phyloP scores from a whole-genome alignment of 139 green algal species.

The Chlorella sorokiniana region DNA sequence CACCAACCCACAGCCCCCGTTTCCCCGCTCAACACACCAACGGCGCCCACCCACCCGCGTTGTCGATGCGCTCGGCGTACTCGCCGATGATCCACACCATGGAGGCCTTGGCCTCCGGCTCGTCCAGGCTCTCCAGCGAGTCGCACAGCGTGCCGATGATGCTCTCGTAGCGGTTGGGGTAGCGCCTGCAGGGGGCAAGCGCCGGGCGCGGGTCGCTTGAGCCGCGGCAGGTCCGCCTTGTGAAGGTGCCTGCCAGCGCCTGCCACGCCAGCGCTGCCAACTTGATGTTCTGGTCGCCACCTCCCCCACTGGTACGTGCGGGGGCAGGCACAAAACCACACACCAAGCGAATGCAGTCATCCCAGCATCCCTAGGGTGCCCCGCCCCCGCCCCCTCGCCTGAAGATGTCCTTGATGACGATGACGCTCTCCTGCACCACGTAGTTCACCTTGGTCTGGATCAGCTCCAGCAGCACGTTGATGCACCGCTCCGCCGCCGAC shows the following conservation, averaged over 20 bases:
- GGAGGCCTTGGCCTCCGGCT: slow-evolving; percentile 93
- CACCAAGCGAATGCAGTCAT: neutral
- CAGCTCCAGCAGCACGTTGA: slow-evolving; percentile 97
- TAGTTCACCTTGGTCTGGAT: slow-evolving; percentile 97
- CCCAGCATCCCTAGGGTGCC: neutral
- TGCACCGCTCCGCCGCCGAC: slow-evolving; percentile 88
- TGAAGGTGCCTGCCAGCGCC: no score
- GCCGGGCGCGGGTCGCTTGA: no score
- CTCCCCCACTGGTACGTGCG: no score
- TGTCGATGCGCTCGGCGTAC: slow-evolving; percentile 99
- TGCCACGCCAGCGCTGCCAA: no score
- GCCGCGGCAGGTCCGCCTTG: no score
- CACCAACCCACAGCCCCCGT: no score
- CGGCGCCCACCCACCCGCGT: slow-evolving; percentile 64
- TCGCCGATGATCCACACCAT: slow-evolving; percentile 99
- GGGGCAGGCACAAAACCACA: neutral
- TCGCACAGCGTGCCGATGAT: slow-evolving; percentile 97
- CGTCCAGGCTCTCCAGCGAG: slow-evolving; percentile 93
- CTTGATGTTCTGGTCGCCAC: no score
- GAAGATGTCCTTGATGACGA: slow-evolving; percentile 99
- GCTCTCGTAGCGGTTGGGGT: slow-evolving; percentile 94
- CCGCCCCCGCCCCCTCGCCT: neutral
- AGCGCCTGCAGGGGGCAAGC: slow-evolving; percentile 52
- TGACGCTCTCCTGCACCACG: slow-evolving; percentile 96
- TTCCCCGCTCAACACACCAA: no score